Base-by-base conservation (phyloP, 1,284 basidiomycete genomes). In the Pseudozyma tsukubaensis region DNA sequence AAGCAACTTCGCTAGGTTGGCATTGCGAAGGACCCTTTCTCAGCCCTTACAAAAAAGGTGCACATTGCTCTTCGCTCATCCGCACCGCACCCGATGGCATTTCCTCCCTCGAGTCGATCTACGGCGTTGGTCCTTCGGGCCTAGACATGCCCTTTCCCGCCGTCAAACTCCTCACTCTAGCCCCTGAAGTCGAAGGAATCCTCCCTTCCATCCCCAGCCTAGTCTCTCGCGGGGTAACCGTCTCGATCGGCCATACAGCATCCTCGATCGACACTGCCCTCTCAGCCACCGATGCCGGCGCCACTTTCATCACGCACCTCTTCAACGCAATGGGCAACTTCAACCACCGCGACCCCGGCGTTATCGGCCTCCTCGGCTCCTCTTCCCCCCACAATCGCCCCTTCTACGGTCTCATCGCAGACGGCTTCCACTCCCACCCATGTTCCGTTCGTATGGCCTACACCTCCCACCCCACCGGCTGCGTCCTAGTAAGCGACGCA, bases 291-390 rank as follows among this genome's bases (percentile, higher is more conserved):
- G 86, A 88, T 43, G 86, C 87, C 56, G 92, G 92, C 34, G 92
- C 93, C 5, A 87, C 90, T 8, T 89, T 94, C 73, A 93, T 95
- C 77, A 95, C 94, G 0, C 94, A 95, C 85, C 87, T 95, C 19
- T 94, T 94, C 89, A 96, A 96, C 79, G 92, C 92, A 6, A 94
- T 94, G 92, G 92, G 92, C 4, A 91, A 91, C 77, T 85, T 94
- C 56, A 92, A 93, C 82, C 92, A 94, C 79, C 74, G 74, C 13
- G 66, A 72, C 35, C 74, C 74, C 0, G 70, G 70, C 9, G 92
- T 95, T 78, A 93, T 95, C 66, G 94, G 94, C 32, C 88, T 95
- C 7, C 86, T 96, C 45, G 93, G 93, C 36, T 21, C 35, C 39
- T 32, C 39, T 12, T 51, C 50, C 16, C 11, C 40, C 14, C 40